These are phyloP conservation scores for Paracoccidioides brasiliensis DNA, from an alignment of 2,329 filamentous ascomycete genomes.

Conservation along the genomic window DNA sequence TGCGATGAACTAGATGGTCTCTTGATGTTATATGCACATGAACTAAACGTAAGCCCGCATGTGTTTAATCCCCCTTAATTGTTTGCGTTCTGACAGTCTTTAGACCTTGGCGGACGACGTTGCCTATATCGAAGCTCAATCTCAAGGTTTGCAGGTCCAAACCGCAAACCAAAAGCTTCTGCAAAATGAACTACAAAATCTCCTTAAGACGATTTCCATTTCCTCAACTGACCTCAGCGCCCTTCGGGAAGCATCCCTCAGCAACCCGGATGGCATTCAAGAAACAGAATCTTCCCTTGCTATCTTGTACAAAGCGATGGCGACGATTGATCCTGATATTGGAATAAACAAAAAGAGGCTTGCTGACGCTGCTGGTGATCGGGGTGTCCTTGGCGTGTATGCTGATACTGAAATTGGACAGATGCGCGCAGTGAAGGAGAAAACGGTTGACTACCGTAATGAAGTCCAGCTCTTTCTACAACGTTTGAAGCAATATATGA, in stretches of 20 bases:
- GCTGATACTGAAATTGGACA: conserved; percentile 62
- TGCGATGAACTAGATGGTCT: conserved; percentile 94
- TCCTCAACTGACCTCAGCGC: conserved; percentile 61
- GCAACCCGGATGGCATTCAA: conserved; percentile 55
- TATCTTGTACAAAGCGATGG: conserved; percentile 79
- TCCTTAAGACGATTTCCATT: conserved; percentile 87
- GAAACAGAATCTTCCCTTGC: conserved; percentile 67
- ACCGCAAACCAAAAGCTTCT: conserved; percentile 92
- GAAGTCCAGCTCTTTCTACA: conserved; percentile 67
- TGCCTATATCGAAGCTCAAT: conserved; percentile 92
- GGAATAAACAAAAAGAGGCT: conserved; percentile 42
- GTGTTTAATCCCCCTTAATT: background rate
- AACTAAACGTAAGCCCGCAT: conserved; percentile 58
- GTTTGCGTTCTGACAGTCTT: conserved; percentile 14
- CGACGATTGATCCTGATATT: conserved; percentile 78
- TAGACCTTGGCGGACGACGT: conserved; percentile 92
- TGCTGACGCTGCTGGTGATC: conserved; percentile 29
- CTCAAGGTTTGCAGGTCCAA: conserved; percentile 91
- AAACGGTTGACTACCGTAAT: conserved; percentile 74
- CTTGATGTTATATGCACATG: conserved; percentile 85
- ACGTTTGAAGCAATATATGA: conserved; percentile 69
- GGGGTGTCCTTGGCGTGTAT: conserved; percentile 41
- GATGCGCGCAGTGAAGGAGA: conserved; percentile 90
- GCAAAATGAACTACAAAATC: conserved; percentile 72
- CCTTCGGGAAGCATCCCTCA: conserved; percentile 59